Evolutionary conservation across 768 basidiomycete genomes (phyloP).

Genomic region (Jaapia argillacea): DNA sequence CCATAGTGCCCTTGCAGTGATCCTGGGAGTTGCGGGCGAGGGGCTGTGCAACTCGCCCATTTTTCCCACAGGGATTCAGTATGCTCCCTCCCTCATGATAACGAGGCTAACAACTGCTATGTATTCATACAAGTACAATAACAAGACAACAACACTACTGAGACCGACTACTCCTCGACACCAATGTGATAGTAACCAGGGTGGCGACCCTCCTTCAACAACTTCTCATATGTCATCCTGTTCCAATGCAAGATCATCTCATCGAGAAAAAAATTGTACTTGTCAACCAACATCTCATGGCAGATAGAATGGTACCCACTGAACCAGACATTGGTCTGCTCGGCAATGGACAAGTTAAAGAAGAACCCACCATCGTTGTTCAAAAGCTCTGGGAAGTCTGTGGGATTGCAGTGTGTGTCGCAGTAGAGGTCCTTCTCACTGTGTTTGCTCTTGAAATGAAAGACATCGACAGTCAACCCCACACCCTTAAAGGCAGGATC

Average conservation of each 20-base stretch:
- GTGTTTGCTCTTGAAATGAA: constrained; percentile 28
- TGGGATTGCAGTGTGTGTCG: constrained; percentile 20
- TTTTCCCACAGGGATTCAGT: too few relatives aligned
- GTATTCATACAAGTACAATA: too few relatives aligned
- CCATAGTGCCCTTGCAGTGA: too few relatives aligned
- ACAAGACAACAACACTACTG: too few relatives aligned
- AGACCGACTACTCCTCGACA: too few relatives aligned
- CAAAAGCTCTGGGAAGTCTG: constrained; percentile 17
- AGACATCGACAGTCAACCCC: constrained; percentile 23
- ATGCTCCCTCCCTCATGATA: too few relatives aligned
- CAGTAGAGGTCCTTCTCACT: constrained; percentile 16
- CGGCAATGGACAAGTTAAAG: constrained; percentile 25
- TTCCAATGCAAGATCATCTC: constrained; percentile 24
- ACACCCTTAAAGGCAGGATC: constrained; percentile 12
- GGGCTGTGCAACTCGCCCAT: too few relatives aligned
- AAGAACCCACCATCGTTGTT: constrained; percentile 18
- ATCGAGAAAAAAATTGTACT: too few relatives aligned
- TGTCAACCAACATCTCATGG: constrained; percentile 25
- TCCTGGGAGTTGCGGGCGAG: too few relatives aligned
- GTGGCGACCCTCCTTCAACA: too few relatives aligned
- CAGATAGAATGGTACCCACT: constrained; percentile 22
- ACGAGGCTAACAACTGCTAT: too few relatives aligned
- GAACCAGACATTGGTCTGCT: constrained; percentile 29
- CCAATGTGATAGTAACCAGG: too few relatives aligned
- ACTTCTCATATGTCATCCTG: constrained; percentile 5